phyloP scores from a whole-genome alignment of 1,139 yeast species.

The Geotrichum macrosporum region DNA sequence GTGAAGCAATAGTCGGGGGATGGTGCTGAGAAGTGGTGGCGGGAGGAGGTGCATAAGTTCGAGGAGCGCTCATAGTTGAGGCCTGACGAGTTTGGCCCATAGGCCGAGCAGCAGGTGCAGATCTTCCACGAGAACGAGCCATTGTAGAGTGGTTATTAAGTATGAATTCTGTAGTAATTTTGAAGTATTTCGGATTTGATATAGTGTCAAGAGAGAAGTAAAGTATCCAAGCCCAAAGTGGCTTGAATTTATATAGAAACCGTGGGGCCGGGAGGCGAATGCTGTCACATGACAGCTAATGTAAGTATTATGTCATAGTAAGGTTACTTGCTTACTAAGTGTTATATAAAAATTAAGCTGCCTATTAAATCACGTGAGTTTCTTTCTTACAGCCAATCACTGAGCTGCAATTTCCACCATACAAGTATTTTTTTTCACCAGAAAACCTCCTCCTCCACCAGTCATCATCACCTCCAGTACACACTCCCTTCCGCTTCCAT shows the following conservation, averaged over 20 bases:
- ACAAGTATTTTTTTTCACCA: constrained; percentile 5
- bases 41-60: constrained; percentile 40
- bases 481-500: no score
- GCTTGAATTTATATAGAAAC: no score
- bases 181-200: neutral
- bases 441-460: no score
- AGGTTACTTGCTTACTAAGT: no score
- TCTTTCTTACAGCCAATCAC: constrained; percentile 13
- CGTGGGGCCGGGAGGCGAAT: no score
- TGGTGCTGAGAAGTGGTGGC: constrained; percentile 44
- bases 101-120: constrained; percentile 44
- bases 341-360: no score
- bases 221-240: no score
- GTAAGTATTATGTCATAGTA: no score
- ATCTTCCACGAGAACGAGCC: constrained; percentile 52
- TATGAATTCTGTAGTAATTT: constrained; percentile 5
- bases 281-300: no score
- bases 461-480: constrained; percentile 1
- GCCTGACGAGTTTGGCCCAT: constrained; percentile 62
- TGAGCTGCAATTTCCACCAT: constrained; percentile 6
- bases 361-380: neutral
- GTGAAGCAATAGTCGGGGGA: constrained; percentile 37
- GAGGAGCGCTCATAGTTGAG: constrained; percentile 67
- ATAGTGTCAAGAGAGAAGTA: neutral
- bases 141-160: constrained; percentile 33